Conservation (phyloP, 345 rosid genomes). For the Salix brachista region DNA sequence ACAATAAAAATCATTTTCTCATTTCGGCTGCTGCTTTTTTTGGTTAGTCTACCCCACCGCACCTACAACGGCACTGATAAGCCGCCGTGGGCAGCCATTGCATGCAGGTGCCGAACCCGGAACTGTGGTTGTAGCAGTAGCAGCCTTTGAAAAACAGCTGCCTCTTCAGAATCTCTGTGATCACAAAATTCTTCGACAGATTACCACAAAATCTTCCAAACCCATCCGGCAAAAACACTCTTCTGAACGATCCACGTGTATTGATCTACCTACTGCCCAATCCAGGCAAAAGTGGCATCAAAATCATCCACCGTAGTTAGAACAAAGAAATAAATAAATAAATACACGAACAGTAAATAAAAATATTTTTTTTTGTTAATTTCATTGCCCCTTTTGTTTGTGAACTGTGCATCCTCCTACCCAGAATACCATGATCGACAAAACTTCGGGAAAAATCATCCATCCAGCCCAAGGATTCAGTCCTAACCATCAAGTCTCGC, state of each 20-base stretch:
- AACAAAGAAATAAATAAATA: too few relatives aligned
- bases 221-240: not conserved
- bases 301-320: too few relatives aligned
- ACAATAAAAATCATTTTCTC: too few relatives aligned
- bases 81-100: not conserved
- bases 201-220: not conserved
- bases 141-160: not conserved
- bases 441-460: too few relatives aligned
- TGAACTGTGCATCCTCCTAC: too few relatives aligned
- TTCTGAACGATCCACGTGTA: not conserved
- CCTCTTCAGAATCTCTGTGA: not conserved
- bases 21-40: too few relatives aligned
- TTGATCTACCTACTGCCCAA: not conserved
- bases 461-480: too few relatives aligned
- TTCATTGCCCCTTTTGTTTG: too few relatives aligned
- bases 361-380: too few relatives aligned
- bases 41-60: not conserved
- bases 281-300: not conserved
- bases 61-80: not conserved
- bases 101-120: not conserved
- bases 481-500: too few relatives aligned
- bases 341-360: too few relatives aligned
- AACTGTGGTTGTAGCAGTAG: not conserved
- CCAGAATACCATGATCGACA: too few relatives aligned
- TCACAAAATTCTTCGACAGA: not conserved